Evolutionary conservation across 345 rosid species (phyloP).

Genomic region (Hibiscus trionum): DNA sequence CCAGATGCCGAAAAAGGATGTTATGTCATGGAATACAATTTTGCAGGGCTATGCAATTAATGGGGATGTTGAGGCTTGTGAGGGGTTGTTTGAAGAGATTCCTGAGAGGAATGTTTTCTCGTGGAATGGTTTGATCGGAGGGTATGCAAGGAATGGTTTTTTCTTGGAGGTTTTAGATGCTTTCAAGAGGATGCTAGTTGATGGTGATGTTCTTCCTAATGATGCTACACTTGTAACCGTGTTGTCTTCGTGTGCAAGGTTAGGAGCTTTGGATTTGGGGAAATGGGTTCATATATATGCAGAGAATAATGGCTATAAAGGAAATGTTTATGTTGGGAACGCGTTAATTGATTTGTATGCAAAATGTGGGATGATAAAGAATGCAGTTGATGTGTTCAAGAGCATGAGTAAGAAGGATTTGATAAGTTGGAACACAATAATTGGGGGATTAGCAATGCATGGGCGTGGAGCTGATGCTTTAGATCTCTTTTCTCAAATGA

Average conservation of each 20-base stretch:
- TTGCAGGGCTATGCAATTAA: constrained; percentile 52
- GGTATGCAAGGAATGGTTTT: constrained; percentile 40
- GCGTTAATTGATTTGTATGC: constrained; percentile 83
- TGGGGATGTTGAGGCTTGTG: constrained; percentile 47
- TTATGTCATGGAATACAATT: constrained; percentile 84
- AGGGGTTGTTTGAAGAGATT: constrained; percentile 60
- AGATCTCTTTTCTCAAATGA: constrained; percentile 52
- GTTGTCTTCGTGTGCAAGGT: constrained; percentile 68
- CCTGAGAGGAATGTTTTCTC: constrained; percentile 62
- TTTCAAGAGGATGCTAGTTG: constrained; percentile 55
- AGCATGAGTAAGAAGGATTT: constrained; percentile 54
- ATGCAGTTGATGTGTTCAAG: constrained; percentile 50
- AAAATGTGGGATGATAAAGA: constrained; percentile 58
- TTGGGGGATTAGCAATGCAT: constrained; percentile 62
- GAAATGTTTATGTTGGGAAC: constrained; percentile 55
- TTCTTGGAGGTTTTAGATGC: constrained; percentile 40
- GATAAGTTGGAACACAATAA: constrained; percentile 75
- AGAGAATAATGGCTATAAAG: constrained; percentile 41
- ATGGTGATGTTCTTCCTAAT: constrained; percentile 44
- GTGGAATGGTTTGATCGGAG: constrained; percentile 71
- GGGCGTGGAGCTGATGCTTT: constrained; percentile 65
- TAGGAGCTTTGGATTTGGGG: constrained; percentile 76
- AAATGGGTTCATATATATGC: constrained; percentile 62
- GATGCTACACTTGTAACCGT: constrained; percentile 66
- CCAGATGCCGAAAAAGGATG: constrained; percentile 56